These are phyloP conservation scores for Calonectria ilicicola DNA, from an alignment of 2,329 filamentous ascomycete species.

Conservation along the genomic window DNA sequence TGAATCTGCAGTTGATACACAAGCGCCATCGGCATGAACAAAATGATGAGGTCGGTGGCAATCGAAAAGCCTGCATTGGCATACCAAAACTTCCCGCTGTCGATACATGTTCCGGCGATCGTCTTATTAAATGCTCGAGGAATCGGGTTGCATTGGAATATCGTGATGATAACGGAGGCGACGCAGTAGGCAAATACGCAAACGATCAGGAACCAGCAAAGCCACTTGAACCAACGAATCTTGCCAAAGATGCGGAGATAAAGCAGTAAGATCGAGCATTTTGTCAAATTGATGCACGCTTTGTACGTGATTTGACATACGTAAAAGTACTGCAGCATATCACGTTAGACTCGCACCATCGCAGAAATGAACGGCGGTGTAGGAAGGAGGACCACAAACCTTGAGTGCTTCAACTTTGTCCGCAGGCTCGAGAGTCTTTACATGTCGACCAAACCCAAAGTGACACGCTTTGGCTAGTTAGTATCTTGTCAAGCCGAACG, in stretches of 20 bases:
- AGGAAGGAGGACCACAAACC: slow-evolving; percentile 14
- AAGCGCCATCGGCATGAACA: slow-evolving; percentile 58
- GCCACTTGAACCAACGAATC: slow-evolving; percentile 42
- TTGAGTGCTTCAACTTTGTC: slow-evolving; percentile 37
- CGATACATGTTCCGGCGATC: slow-evolving; percentile 56
- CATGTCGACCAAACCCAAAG: slow-evolving; percentile 39
- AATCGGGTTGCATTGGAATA: slow-evolving; percentile 49
- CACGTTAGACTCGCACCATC: background rate
- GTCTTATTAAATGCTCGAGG: slow-evolving; percentile 55
- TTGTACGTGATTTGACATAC: slow-evolving; percentile 47
- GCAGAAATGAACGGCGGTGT: background rate
- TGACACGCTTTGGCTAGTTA: slow-evolving; percentile 35
- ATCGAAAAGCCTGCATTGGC: slow-evolving; percentile 60
- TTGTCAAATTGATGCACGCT: slow-evolving; percentile 46
- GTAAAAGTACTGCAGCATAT: slow-evolving; percentile 37
- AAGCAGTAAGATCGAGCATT: slow-evolving; percentile 48
- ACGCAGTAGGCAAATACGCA: slow-evolving; percentile 41
- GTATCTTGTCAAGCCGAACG: background rate
- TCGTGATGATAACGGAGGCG: slow-evolving; percentile 42
- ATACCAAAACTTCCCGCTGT: slow-evolving; percentile 58
- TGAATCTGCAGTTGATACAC: slow-evolving; percentile 57
- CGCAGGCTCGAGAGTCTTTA: slow-evolving; percentile 14
- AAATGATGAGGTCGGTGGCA: slow-evolving; percentile 57
- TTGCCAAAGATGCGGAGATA: slow-evolving; percentile 48
- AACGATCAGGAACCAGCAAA: slow-evolving; percentile 39